Evolutionary conservation across 305 asterid genomes (phyloP).

Genomic region (Fraxinus floribunda): DNA sequence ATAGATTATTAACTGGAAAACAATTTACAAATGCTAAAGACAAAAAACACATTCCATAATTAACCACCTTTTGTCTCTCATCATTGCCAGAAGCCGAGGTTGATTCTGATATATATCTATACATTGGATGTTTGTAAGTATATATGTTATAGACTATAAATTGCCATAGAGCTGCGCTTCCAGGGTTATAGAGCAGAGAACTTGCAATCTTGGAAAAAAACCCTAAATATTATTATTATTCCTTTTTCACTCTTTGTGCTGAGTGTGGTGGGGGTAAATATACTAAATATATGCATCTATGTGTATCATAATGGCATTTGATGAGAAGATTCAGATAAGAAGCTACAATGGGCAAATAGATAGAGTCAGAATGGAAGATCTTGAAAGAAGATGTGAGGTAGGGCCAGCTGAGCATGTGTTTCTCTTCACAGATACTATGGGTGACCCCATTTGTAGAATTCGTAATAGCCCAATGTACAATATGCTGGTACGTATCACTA

Average conservation of each 20-base stretch:
- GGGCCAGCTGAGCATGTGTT: constrained; percentile 37
- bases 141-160: neutral
- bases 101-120: neutral
- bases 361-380: constrained; percentile 35
- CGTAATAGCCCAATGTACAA: constrained; percentile 41
- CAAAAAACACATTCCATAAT: constrained; percentile 19
- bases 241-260: neutral
- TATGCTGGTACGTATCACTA: constrained; percentile 33
- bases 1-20: neutral
- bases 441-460: constrained; percentile 50
- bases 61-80: constrained; percentile 22
- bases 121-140: neutral
- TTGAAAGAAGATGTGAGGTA: constrained; percentile 44
- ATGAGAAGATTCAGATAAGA: constrained; percentile 35
- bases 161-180: neutral
- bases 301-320: constrained; percentile 24
- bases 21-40: constrained; percentile 16
- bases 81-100: constrained; percentile 14
- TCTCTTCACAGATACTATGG: constrained; percentile 41
- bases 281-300: neutral
- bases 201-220: neutral
- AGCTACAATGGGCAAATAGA: constrained; percentile 31
- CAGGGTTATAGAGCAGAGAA: neutral
- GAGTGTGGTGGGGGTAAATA: neutral
- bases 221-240: neutral